A percentile compares a stretch with the other conserved stretches of the same genome.
These are phyloP conservation scores for Daldinia childiae DNA, from an alignment of 495 filamentous ascomycete genomes.

Conservation along the genomic window DNA sequence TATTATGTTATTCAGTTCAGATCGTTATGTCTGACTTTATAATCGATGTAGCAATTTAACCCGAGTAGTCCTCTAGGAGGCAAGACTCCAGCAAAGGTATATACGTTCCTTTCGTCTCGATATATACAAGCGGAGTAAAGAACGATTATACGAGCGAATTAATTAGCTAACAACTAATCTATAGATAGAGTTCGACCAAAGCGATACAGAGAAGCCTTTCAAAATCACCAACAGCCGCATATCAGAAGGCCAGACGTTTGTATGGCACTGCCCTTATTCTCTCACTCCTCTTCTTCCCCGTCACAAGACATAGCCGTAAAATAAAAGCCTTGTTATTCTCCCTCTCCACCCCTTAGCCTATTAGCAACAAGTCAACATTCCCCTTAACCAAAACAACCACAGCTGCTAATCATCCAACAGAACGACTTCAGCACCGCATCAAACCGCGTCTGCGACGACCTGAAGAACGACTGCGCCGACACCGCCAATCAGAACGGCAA, in stretches of 20 bases:
- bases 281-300: not conserved
- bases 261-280: conserved; percentile 41
- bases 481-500: conserved; percentile 44
- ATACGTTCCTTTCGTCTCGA: not conserved
- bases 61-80: conserved; percentile 13
- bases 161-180: not conserved
- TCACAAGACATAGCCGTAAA: not conserved
- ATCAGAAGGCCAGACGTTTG: conserved; percentile 56
- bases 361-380: not conserved
- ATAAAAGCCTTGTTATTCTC: not conserved
- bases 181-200: conserved; percentile 18
- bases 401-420: conserved; percentile 34
- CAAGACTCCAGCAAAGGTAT: conserved; percentile 19
- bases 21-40: conserved; percentile 8
- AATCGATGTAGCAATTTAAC: conserved; percentile 12
- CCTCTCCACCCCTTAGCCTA: not conserved
- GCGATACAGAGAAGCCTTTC: conserved; percentile 48
- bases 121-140: not conserved
- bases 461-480: conserved; percentile 53
- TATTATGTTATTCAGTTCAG: not conserved
- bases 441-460: conserved; percentile 52
- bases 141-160: not conserved
- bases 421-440: conserved; percentile 52
- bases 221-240: conserved; percentile 42
- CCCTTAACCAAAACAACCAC: not conserved